A percentile compares a stretch with the other conserved stretches of the same genome.
Conservation (phyloP, 2,329 filamentous ascomycete genomes). For the Fusarium fujikuroi region DNA sequence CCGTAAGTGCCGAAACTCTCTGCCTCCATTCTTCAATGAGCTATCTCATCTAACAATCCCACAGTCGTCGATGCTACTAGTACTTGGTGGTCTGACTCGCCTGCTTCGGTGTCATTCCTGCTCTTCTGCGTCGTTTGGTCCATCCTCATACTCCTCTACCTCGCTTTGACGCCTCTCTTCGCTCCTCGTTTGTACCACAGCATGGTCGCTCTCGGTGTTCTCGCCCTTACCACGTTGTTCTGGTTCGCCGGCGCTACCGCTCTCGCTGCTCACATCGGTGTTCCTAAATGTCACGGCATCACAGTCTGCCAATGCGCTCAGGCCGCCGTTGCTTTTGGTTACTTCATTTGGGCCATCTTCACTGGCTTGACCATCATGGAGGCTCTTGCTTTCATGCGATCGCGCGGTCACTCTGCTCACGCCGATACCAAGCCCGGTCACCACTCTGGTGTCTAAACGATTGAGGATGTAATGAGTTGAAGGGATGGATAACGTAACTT, state of each 20-base stretch:
- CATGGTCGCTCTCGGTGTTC: conserved; percentile 72
- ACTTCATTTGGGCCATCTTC: conserved; percentile 69
- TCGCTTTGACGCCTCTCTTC: conserved; percentile 74
- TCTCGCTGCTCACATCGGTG: conserved; percentile 72
- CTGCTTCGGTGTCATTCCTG: conserved; percentile 64
- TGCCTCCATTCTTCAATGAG: neutral
- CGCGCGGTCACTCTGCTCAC: conserved; percentile 50
- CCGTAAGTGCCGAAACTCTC: conserved; percentile 59
- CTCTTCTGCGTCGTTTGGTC: conserved; percentile 85
- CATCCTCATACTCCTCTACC: conserved; percentile 74
- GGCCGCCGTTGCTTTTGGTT: conserved; percentile 73
- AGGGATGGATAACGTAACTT: neutral
- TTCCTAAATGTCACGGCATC: conserved; percentile 62
- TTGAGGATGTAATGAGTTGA: neutral
- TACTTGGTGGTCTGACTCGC: neutral
- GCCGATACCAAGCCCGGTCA: conserved; percentile 45
- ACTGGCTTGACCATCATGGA: conserved; percentile 60
- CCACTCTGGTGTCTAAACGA: conserved; percentile 24
- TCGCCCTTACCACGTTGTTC: conserved; percentile 81
- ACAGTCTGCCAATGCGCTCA: conserved; percentile 69
- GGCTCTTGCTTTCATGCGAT: conserved; percentile 55
- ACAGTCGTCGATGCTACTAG: conserved; percentile 44
- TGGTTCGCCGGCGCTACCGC: conserved; percentile 92
- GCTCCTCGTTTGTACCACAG: conserved; percentile 70
- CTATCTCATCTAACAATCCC: conserved; percentile 8